Percentiles rank a stretch among this genome's conserved stretches.
Evolutionary conservation across 495 filamentous ascomycete genomes (phyloP).

Genomic region (Hypoxylon lienhwacheense): DNA sequence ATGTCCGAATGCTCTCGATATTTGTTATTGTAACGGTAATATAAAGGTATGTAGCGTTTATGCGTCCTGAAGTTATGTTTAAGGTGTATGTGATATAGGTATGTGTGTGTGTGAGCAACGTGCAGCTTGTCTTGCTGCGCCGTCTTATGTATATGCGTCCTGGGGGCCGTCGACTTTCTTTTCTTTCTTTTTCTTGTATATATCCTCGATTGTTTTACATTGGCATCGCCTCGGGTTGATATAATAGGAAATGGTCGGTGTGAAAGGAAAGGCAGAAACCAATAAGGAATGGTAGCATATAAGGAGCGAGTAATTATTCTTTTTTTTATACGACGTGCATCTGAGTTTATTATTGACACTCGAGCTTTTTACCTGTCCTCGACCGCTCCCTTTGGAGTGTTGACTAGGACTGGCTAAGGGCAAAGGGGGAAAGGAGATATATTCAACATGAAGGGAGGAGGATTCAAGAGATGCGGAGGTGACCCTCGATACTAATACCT

Average conservation of each 20-base stretch:
- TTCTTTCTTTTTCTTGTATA: constrained; percentile 16
- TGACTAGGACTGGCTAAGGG: constrained; percentile 17
- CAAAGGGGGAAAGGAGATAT: constrained; percentile 19
- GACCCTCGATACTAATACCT: constrained; percentile 30
- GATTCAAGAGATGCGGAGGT: constrained; percentile 6
- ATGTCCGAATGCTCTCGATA: constrained; percentile 3
- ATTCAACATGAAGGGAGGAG: constrained; percentile 28
- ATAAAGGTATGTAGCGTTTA: constrained; percentile 18
- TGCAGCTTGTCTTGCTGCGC: constrained; percentile 26
- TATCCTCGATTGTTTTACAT: constrained; percentile 26
- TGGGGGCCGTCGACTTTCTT: constrained; percentile 15
- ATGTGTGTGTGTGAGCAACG: constrained; percentile 14
- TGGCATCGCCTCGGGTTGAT: constrained; percentile 28
- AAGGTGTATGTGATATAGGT: constrained; percentile 18
- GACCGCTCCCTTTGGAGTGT: constrained; percentile 22
- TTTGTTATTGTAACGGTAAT: constrained; percentile 19
- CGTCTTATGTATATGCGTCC: constrained; percentile 25
- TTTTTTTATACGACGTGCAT: constrained; percentile 28
- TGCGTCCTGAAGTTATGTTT: too few relatives aligned
- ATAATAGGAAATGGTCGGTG: constrained; percentile 21
- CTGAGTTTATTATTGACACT: constrained; percentile 26
- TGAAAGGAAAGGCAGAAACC: constrained; percentile 17
- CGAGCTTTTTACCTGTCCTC: constrained; percentile 20
- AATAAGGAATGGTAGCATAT: neutral
- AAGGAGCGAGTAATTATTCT: constrained; percentile 3